Conservation (phyloP, 2,329 filamentous ascomycete species). For the Pseudogymnoascus sp. region DNA sequence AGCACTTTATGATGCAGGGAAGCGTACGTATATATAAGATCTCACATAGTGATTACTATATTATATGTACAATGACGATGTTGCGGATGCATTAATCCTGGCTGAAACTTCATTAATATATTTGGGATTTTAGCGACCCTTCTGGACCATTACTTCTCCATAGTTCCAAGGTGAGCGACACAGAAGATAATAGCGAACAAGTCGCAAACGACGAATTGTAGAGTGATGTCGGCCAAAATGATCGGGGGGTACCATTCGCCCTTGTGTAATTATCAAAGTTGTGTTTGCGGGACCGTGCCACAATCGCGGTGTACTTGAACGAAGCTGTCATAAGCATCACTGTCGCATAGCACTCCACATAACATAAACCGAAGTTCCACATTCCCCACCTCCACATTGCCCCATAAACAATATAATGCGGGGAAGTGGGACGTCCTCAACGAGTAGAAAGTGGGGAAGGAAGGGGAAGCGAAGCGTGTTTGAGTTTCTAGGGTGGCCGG, state of each 20-base stretch:
- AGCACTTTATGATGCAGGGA: neutral
- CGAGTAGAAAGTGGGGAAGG: neutral
- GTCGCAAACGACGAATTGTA: neutral
- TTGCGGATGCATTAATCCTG: neutral
- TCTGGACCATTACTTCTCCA: neutral
- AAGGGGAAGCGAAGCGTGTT: neutral
- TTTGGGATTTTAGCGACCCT: neutral
- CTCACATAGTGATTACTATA: neutral
- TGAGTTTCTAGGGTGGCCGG: neutral
- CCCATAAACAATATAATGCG: neutral
- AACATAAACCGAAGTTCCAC: neutral
- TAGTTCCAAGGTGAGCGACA: neutral
- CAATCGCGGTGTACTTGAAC: neutral
- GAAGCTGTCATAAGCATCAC: neutral
- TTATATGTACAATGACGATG: neutral
- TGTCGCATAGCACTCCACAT: neutral
- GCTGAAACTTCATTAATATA: conserved; percentile 5
- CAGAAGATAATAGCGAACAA: neutral
- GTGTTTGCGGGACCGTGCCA: neutral
- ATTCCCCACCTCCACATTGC: neutral
- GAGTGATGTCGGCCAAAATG: neutral
- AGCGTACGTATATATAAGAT: neutral
- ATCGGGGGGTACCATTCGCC: neutral
- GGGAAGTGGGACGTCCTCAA: neutral
- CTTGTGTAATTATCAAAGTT: neutral